phyloP scores from a whole-genome alignment of 768 basidiomycete genomes.

The Stropharia rugosoannulata region DNA sequence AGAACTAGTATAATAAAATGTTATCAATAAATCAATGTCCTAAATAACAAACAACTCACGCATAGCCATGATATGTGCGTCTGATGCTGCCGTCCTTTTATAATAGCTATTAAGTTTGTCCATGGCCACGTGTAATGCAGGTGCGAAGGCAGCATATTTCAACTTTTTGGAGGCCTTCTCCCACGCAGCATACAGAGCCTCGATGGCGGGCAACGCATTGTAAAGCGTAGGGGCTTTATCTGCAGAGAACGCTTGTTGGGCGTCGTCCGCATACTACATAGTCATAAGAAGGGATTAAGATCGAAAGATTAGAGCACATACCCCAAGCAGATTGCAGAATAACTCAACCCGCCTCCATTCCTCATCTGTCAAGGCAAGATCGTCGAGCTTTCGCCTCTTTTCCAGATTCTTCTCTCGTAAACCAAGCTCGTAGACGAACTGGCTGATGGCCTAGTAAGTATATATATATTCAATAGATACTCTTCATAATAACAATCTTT shows the following conservation, averaged over 20 bases:
- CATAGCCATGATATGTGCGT: conserved; percentile 26
- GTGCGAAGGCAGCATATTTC: conserved; percentile 15
- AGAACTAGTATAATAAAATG: background rate
- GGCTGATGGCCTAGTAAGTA: conserved; percentile 1
- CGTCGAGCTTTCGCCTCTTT: conserved; percentile 4
- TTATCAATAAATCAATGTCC: no score
- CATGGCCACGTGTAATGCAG: conserved; percentile 17
- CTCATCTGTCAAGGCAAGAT: conserved; percentile 1
- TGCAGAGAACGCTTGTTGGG: conserved; percentile 19
- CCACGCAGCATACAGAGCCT: conserved; percentile 23
- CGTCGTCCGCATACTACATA: background rate
- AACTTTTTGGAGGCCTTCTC: conserved; percentile 8
- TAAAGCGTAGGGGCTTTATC: conserved; percentile 18
- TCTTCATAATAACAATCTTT: no score
- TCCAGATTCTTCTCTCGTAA: conserved; percentile 3
- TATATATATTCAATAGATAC: no score
- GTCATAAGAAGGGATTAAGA: background rate
- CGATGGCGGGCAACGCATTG: conserved; percentile 22
- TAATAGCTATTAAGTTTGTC: conserved; percentile 26
- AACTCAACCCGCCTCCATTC: conserved; percentile 11
- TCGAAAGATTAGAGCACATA: background rate
- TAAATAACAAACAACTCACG: conserved; percentile 7
- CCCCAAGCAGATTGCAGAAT: conserved; percentile 12
- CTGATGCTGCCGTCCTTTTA: conserved; percentile 21
- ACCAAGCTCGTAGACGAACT: conserved; percentile 8